These are phyloP conservation scores for Flaveria ramosissima DNA, from an alignment of 129 eudicot genomes.

Conservation along the genomic window DNA sequence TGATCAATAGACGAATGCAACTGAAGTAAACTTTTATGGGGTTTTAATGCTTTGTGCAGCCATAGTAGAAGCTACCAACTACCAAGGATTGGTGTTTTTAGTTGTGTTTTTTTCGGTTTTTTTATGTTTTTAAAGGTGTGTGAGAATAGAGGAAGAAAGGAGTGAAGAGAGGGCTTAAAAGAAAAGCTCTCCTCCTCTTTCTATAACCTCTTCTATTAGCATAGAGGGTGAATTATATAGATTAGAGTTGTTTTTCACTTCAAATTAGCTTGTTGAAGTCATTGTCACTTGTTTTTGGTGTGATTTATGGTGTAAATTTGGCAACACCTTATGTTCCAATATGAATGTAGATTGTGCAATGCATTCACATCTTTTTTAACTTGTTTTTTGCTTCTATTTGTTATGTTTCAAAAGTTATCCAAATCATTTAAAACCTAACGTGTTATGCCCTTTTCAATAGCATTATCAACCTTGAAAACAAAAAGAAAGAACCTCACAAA, in stretches of 20 bases:
- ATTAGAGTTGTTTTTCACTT: constrained; percentile 26
- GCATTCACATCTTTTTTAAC: background rate
- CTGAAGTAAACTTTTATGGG: constrained; percentile 3
- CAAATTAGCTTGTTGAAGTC: constrained; percentile 27
- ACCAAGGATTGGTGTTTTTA: constrained; percentile 25
- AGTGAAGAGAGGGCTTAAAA: constrained; percentile 78
- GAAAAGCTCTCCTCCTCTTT: constrained; percentile 99
- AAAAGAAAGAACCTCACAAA: background rate
- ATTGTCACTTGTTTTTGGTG: constrained; percentile 34
- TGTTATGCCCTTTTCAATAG: too few relatives aligned
- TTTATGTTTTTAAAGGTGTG: constrained; percentile 33
- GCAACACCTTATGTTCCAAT: constrained; percentile 26
- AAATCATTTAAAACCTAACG: too few relatives aligned
- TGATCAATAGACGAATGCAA: background rate
- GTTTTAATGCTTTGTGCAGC: too few relatives aligned
- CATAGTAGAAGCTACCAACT: too few relatives aligned
- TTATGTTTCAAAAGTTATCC: too few relatives aligned
- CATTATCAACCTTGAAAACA: background rate
- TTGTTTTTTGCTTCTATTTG: background rate
- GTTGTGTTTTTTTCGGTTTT: constrained; percentile 33
- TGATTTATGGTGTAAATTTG: constrained; percentile 29
- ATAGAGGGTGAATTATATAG: constrained; percentile 26
- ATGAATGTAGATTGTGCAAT: constrained; percentile 27
- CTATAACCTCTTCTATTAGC: constrained; percentile 57
- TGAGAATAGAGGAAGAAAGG: constrained; percentile 70